These are phyloP conservation scores for Thielaviopsis punctulata DNA, from an alignment of 2,329 filamentous ascomycete species.

Conservation along the genomic window DNA sequence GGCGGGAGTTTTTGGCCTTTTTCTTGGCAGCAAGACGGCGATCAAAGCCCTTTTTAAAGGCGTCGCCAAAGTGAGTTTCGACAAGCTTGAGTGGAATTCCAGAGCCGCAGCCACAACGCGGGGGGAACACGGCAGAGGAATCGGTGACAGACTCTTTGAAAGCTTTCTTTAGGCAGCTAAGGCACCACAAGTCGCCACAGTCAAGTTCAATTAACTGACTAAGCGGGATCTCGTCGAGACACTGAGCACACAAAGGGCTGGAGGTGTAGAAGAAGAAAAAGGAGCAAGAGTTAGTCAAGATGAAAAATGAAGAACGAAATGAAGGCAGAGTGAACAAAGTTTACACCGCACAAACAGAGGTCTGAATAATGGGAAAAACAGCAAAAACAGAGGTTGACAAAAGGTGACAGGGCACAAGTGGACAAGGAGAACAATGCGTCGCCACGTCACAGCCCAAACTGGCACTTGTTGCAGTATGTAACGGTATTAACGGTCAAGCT, in stretches of 20 bases:
- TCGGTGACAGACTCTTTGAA: slow-evolving; percentile 64
- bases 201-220: slow-evolving; percentile 51
- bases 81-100: slow-evolving; percentile 62
- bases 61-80: slow-evolving; percentile 52
- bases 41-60: slow-evolving; percentile 69
- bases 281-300: background rate
- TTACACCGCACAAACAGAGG: background rate
- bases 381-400: background rate
- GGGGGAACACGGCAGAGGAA: slow-evolving; percentile 63
- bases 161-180: slow-evolving; percentile 53
- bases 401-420: slow-evolving; percentile 1
- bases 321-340: background rate
- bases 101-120: slow-evolving; percentile 51
- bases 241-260: slow-evolving; percentile 57
- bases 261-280: background rate
- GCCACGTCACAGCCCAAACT: slow-evolving; percentile 8
- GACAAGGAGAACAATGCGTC: slow-evolving; percentile 8
- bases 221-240: slow-evolving; percentile 48
- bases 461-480: background rate
- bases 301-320: background rate
- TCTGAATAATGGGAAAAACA: background rate
- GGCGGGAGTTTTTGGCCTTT: background rate
- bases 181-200: slow-evolving; percentile 71
- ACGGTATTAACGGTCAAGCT: no score
- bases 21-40: slow-evolving; percentile 59